Percentiles rank a stretch among this genome's conserved stretches.
Evolutionary conservation across 352 stramenopile species (phyloP).

Genomic region (Phytophthora ohioensis): DNA sequence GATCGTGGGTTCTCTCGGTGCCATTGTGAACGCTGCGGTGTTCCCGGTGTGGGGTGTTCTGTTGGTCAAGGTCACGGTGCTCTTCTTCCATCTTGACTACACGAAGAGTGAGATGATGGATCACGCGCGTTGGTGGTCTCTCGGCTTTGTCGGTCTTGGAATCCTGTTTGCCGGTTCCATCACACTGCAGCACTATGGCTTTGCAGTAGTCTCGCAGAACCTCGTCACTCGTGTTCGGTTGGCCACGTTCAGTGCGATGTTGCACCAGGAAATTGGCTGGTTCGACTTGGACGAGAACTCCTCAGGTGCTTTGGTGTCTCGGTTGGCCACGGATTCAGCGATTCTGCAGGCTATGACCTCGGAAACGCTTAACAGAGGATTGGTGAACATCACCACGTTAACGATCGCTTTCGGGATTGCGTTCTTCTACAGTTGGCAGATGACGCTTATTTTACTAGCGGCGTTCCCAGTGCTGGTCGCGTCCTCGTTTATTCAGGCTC

Average conservation of each 20-base stretch:
- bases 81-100: slow-evolving; percentile 61
- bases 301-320: slow-evolving; percentile 71
- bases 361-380: slow-evolving; percentile 62
- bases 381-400: slow-evolving; percentile 63
- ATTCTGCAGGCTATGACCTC: slow-evolving; percentile 80
- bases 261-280: slow-evolving; percentile 84
- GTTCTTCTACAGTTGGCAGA: slow-evolving; percentile 71
- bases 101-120: slow-evolving; percentile 63
- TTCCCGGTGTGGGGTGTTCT: slow-evolving; percentile 68
- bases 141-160: slow-evolving; percentile 59
- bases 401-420: slow-evolving; percentile 54
- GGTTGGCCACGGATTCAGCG: slow-evolving; percentile 82
- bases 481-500: slow-evolving; percentile 42
- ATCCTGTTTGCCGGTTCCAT: slow-evolving; percentile 50
- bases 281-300: slow-evolving; percentile 83
- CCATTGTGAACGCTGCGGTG: slow-evolving; percentile 50
- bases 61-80: slow-evolving; percentile 56
- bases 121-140: slow-evolving; percentile 44
- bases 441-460: slow-evolving; percentile 59
- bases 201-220: slow-evolving; percentile 62
- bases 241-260: slow-evolving; percentile 66
- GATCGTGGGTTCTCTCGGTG: slow-evolving; percentile 40
- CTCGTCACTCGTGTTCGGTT: slow-evolving; percentile 66
- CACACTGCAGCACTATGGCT: slow-evolving; percentile 63
- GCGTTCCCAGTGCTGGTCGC: slow-evolving; percentile 41